Base-by-base conservation (phyloP, 306 rosid genomes). In the Dalbergia cultrata region DNA sequence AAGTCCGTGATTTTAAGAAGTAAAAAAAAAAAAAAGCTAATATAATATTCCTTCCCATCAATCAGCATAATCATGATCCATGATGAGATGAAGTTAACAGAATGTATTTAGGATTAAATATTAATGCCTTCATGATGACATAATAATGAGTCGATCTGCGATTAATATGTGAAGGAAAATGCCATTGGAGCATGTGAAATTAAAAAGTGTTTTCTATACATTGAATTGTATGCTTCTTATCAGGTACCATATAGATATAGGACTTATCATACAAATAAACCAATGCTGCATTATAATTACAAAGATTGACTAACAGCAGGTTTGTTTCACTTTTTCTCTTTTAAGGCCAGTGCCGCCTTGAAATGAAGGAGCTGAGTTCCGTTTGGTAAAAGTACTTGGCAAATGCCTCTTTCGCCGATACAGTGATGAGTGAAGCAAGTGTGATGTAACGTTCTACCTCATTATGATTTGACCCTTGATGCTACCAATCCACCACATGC, bases 401-500 rank as follows among this genome's bases (percentile, higher is more conserved):
- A n/a, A n/a, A n/a, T 11, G 21, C 19, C 22, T 2, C 21, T 17
- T 54, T 54, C 10, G 60, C 59, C 3, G 22, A 16, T 16, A 16
- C 9, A 16, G 60, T 44, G 50, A 44, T 44, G 50, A 44, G 41
- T 50, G 57, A 54, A 54, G 60, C 8, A 17, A 54, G 16, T n/a
- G 65, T 57, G 78, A 57, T 73, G 67, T 2, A 41, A 60, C 79
- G 58, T 74, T 44, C 33, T 60, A 74, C 79, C 69, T 0, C 0
- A 6, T 14, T 5, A 44, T 18, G 70, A 60, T 16, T 45, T 13
- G 22, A 43, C 59, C 68, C 34, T 43, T n/a, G 22, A 8, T 41
- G 43, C 41, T 12, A 1, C 53, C 13, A 19, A 33, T 73, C n/a
- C 57, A 13, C 37, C 43, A 21, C 66, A 60, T 60, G 39, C 66